Evolutionary conservation across 2,329 filamentous ascomycete species (phyloP), one percentile per base, ranked within the genome.

Genomic region (Fusarium napiforme): DNA sequence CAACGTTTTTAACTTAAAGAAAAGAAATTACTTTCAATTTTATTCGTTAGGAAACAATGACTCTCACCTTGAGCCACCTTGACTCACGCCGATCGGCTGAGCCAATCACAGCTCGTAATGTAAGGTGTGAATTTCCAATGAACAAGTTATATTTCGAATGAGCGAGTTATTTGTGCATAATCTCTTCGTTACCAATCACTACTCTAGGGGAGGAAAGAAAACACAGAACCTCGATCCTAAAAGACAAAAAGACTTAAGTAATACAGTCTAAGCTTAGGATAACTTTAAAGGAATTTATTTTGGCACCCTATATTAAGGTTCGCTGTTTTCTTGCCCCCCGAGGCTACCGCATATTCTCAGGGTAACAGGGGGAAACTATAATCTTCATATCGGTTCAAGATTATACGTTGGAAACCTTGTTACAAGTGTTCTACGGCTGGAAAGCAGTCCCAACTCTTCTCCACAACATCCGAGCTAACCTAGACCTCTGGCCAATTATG

Each of bases 31-130:
- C 19, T 12, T 23, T 11, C 5, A 7, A 19, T 11, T n/a, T n/a
- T 4, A 32, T n/a, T 40, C 19, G 5, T 40, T 4, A 7, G 15
- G 9, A 19, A 10, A 37, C 9, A 19, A 9, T 28, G 19, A 55
- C 15, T 46, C 57, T 50, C 40, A 57, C 32, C n/a, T 28, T 36
- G 26, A 60, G 58, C 62, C 39, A 52, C 45, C 28, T 78, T 78
- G 76, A 78, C 75, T 78, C 76, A 78, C 75, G 55, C 76, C 76
- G 76, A 71, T 53, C 59, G 9, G 37, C 26, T 43, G 26, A 36
- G 43, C 26, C 11, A 28, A 47, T 19, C 9, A 19, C 12, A 45
- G 39, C 26, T 30, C 16, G 30, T 32, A 14, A 18, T 4, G 15
- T 9, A 7, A 55, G 19, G 19, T n/a, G 15, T n/a, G 19, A 55